Evolutionary conservation across 2,329 filamentous ascomycete species (phyloP), one percentile per base, ranked within the genome.

Genomic region (Eutypella sp.): DNA sequence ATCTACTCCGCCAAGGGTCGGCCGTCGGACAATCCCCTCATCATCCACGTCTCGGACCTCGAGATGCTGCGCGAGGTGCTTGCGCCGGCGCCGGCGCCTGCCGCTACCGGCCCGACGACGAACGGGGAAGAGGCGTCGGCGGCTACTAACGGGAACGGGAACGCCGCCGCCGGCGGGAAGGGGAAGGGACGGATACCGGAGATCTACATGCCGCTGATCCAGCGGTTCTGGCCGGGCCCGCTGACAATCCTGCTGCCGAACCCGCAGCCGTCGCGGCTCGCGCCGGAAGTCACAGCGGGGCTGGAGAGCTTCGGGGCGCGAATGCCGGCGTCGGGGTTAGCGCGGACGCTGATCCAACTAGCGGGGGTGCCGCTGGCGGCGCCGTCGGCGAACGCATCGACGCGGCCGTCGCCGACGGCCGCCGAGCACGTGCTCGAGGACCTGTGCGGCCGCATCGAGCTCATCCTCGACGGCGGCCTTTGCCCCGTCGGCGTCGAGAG

Each of bases 401-500:
- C 92, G 0, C 89, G 88, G 57, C 93, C 93, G 1, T 95, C 89
- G 2, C 92, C 93, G 0, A 99, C 93, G 0, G 85, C 86, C 0
- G 93, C 93, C 2, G 82, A 86, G 58, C 93, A 99, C 65, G 93
- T 99, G 11, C 75, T 82, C 19, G 84, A 95, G 50, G 93, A 99
- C 62, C 72, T 99, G 10, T 67, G 84, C 31, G 89, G 89, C 0
- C 80, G 85, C 41, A 95, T 99, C 53, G 82, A 87, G 57, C 73
- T 92, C 5, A 93, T 99, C 47, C 71, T 99, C 0, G 92, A 99
- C 55, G 93, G 92, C 2, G 93, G 93, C 0, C 70, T 83, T 0
- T 97, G 91, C 58, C 76, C 78, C 18, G 89, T 99, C 10, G 93
- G 93, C 1, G 90, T 99, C 1, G 93, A 99, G 68, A 96, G 90